phyloP scores from a whole-genome alignment of 129 eudicot genomes.

The Saussurea involucrata region DNA sequence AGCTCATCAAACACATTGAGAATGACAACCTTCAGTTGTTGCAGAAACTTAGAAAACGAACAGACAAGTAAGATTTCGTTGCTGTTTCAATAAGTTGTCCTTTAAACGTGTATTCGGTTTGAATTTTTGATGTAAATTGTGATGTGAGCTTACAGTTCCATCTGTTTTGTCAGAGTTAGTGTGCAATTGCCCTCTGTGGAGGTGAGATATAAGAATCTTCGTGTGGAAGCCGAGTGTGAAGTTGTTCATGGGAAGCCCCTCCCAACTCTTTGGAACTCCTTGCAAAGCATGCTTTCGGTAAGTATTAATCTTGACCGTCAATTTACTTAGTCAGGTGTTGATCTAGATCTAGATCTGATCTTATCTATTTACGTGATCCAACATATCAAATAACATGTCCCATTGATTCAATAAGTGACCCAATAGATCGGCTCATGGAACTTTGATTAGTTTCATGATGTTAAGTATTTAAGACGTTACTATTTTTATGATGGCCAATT shows the following conservation, averaged over 20 bases:
- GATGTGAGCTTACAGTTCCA: background rate
- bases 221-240: slow-evolving; percentile 47
- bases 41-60: slow-evolving; percentile 49
- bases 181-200: slow-evolving; percentile 42
- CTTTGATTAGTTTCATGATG: background rate
- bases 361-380: background rate
- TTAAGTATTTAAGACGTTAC: background rate
- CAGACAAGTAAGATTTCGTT: slow-evolving; percentile 37
- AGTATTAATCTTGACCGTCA: slow-evolving; percentile 6
- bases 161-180: slow-evolving; percentile 38
- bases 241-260: slow-evolving; percentile 66
- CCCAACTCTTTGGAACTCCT: slow-evolving; percentile 66
- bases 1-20: slow-evolving; percentile 52
- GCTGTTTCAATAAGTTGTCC: background rate
- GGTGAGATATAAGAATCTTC: slow-evolving; percentile 43
- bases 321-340: background rate
- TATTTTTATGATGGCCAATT: background rate
- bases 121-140: background rate
- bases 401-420: background rate
- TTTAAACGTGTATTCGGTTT: background rate
- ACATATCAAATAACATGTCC: background rate
- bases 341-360: background rate
- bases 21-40: slow-evolving; percentile 48
- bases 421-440: background rate
- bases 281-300: slow-evolving; percentile 43